Evolutionary conservation across 2,329 filamentous ascomycete species (phyloP).

Genomic region (Calonectria leucothoes): DNA sequence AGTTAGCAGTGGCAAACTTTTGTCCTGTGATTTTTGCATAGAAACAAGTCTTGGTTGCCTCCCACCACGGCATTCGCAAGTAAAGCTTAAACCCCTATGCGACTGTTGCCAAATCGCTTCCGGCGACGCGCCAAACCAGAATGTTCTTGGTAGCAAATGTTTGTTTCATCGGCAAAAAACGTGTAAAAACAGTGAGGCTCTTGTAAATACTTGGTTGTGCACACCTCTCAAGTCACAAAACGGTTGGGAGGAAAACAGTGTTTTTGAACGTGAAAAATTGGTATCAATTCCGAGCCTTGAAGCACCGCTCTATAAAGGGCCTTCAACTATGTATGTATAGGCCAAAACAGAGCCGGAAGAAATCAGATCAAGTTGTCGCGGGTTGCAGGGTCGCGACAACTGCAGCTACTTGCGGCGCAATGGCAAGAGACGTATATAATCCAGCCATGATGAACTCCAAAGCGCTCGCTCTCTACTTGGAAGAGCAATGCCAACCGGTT

Average conservation of each 20-base stretch:
- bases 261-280: slow-evolving; percentile 27
- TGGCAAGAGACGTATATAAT: not conserved
- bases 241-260: not conserved
- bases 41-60: too few relatives aligned
- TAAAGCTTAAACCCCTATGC: not conserved
- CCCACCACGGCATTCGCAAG: not conserved
- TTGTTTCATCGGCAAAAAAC: too few relatives aligned
- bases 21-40: too few relatives aligned
- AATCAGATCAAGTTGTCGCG: not conserved
- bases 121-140: too few relatives aligned
- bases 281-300: slow-evolving; percentile 40
- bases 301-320: slow-evolving; percentile 22
- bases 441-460: not conserved
- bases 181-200: too few relatives aligned
- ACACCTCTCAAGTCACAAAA: too few relatives aligned
- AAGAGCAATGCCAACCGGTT: not conserved
- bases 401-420: slow-evolving; percentile 17
- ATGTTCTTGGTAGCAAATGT: too few relatives aligned
- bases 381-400: not conserved
- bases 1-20: too few relatives aligned
- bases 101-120: not conserved
- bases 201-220: too few relatives aligned
- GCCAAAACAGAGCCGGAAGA: not conserved
- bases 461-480: not conserved
- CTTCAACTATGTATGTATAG: slow-evolving; percentile 21